A percentile compares a stretch with the other conserved stretches of the same genome.
phyloP scores from a whole-genome alignment of 164 flowering plant species.

The Echeveria elegans region DNA sequence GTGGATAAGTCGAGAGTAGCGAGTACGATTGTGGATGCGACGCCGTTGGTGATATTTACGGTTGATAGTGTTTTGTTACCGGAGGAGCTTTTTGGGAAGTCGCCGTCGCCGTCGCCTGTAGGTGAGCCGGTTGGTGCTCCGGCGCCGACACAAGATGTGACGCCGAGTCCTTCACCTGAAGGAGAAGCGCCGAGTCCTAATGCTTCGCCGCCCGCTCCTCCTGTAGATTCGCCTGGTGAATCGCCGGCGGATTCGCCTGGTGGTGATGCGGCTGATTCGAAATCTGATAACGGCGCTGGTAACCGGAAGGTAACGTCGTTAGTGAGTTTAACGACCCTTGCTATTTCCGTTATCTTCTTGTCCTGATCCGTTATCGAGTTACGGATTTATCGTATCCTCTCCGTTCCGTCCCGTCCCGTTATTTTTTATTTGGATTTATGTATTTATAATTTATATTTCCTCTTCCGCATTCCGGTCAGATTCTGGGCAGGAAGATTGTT shows the following conservation, averaged over 20 bases:
- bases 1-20: slow-evolving; percentile 62
- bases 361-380: background rate
- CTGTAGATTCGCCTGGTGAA: slow-evolving; percentile 30
- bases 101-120: slow-evolving; percentile 70
- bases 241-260: slow-evolving; percentile 26
- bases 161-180: slow-evolving; percentile 31
- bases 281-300: slow-evolving; percentile 1
- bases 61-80: slow-evolving; percentile 71
- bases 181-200: slow-evolving; percentile 31
- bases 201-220: slow-evolving; percentile 35
- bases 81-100: slow-evolving; percentile 49
- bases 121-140: slow-evolving; percentile 38
- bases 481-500: background rate
- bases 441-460: background rate
- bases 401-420: background rate
- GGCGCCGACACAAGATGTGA: slow-evolving; percentile 24
- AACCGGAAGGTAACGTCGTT: background rate
- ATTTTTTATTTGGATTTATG: slow-evolving; percentile 2
- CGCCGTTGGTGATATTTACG: slow-evolving; percentile 62
- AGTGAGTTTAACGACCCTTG: background rate
- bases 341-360: background rate
- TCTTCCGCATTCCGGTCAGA: background rate
- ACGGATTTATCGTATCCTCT: background rate
- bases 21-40: slow-evolving; percentile 49
- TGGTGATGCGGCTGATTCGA: background rate